Conservation (phyloP, 2,329 filamentous ascomycete genomes). For the Cladosporium sphaerospermum region DNA sequence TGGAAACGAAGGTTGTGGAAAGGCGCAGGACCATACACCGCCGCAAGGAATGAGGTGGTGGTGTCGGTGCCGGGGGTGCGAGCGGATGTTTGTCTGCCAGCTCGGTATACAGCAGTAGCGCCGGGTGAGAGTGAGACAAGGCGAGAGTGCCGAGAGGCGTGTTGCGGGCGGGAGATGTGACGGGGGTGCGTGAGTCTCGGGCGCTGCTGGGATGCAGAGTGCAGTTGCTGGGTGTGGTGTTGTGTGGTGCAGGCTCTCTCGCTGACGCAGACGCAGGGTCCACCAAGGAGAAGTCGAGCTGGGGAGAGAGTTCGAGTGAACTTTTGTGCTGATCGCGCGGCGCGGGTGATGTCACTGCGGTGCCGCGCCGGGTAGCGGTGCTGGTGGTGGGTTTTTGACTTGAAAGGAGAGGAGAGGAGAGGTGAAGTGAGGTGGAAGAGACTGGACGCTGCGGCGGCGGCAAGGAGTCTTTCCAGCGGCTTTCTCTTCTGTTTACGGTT, state of each 20-base stretch:
- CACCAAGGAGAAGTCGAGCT: not conserved
- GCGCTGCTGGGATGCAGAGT: not conserved
- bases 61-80: not conserved
- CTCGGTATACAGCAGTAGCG: not conserved
- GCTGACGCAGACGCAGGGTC: conserved; percentile 6
- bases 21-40: conserved; percentile 6
- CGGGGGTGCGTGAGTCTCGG: not conserved
- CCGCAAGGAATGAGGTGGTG: conserved; percentile 10
- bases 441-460: not conserved
- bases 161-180: not conserved
- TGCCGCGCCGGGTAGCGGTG: too few species aligned
- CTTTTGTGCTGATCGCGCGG: not conserved
- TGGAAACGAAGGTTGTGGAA: not conserved
- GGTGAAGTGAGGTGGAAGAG: not conserved
- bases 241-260: conserved; percentile 1
- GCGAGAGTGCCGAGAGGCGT: conserved; percentile 3
- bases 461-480: not conserved
- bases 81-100: not conserved
- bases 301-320: not conserved
- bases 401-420: not conserved
- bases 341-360: not conserved
- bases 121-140: not conserved
- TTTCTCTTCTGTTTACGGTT: not conserved
- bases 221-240: not conserved
- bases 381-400: not conserved